These are phyloP conservation scores for Ascoidea asiatica DNA, from an alignment of 805 yeast genomes.

Conservation along the genomic window DNA sequence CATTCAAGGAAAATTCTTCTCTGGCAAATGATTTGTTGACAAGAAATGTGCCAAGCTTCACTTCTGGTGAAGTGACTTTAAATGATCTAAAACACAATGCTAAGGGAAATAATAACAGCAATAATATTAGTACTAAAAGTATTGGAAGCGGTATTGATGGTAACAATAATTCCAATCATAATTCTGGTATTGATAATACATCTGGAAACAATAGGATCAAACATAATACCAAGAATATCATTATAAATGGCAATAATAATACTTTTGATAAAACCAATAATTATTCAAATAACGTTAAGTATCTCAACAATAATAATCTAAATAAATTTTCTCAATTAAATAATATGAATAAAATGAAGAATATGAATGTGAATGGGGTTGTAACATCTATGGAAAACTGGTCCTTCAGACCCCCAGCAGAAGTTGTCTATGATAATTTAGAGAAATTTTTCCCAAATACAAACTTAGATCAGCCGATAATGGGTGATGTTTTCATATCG, in stretches of 20 bases:
- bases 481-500: conserved; percentile 46
- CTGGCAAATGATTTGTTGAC: too few species aligned
- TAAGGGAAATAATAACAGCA: neutral
- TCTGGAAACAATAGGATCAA: too few species aligned
- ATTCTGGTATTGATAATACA: too few species aligned
- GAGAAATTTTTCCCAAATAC: conserved; percentile 89
- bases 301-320: too few species aligned
- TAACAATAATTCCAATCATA: too few species aligned
- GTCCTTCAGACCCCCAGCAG: conserved; percentile 91
- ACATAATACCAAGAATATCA: too few species aligned
- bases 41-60: too few species aligned
- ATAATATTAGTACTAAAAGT: neutral
- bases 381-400: conserved; percentile 21
- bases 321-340: too few species aligned
- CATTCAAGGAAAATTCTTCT: too few species aligned
- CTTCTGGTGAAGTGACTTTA: neutral
- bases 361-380: too few species aligned
- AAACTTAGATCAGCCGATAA: conserved; percentile 82
- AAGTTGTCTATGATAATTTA: conserved; percentile 80
- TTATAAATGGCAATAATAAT: neutral
- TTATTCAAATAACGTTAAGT: conserved; percentile 8
- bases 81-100: neutral
- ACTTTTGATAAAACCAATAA: neutral
- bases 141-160: conserved; percentile 3
- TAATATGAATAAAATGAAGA: too few species aligned